Percentiles rank a stretch among this genome's conserved stretches.
Conservation (phyloP, 495 filamentous ascomycete genomes). For the Penicillium bialowiezense region DNA sequence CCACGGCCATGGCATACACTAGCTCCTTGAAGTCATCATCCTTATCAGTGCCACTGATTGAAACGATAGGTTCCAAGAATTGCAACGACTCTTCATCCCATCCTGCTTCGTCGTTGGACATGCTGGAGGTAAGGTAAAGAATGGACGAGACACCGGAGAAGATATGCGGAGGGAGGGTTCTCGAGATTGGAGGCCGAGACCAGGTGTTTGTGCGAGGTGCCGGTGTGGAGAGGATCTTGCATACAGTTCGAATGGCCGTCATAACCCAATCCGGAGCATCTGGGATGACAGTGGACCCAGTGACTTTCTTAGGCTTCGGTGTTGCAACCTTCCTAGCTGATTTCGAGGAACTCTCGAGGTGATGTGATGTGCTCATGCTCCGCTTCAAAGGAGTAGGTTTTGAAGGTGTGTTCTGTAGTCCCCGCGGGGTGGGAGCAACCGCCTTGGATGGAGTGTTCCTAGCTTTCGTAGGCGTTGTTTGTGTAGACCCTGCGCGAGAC, state of each 20-base stretch:
- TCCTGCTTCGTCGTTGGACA: conserved; percentile 30
- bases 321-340: conserved; percentile 18
- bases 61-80: conserved; percentile 37
- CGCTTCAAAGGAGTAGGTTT: conserved; percentile 42
- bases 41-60: conserved; percentile 24
- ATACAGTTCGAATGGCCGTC: conserved; percentile 62
- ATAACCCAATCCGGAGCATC: conserved; percentile 65
- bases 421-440: conserved; percentile 27
- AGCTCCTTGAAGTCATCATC: conserved; percentile 43
- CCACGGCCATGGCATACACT: conserved; percentile 52
- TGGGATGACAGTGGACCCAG: conserved; percentile 32
- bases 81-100: conserved; percentile 37
- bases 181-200: conserved; percentile 45
- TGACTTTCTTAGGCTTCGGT: conserved; percentile 18
- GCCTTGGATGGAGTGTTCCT: conserved; percentile 34
- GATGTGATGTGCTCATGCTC: conserved; percentile 20
- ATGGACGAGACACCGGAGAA: conserved; percentile 61
- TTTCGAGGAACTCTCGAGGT: conserved; percentile 20
- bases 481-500: conserved; percentile 22
- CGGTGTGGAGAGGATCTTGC: conserved; percentile 57
- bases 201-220: conserved; percentile 43
- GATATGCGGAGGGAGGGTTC: conserved; percentile 58
- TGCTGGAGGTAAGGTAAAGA: conserved; percentile 38
- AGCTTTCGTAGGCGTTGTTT: conserved; percentile 34
- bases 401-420: conserved; percentile 41